Base-by-base conservation (phyloP, 768 basidiomycete species). In the Fistulinella prunicolor region DNA sequence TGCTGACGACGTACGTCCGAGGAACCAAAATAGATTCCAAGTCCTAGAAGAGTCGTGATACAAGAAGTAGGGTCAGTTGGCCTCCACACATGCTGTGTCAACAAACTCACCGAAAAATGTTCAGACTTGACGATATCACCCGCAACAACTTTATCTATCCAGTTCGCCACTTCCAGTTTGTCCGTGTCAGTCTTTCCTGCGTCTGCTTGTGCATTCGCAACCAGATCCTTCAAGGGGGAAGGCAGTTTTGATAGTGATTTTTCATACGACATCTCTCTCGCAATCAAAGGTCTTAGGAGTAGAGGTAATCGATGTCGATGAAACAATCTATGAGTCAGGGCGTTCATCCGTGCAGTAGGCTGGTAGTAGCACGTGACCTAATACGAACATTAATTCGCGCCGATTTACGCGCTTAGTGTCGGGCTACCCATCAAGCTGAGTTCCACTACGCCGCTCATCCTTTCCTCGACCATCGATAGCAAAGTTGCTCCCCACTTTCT, bases 1-100 rank as follows among this genome's bases (percentile, higher is more conserved):
- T 89, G 64, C 80, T 80, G 58, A 93, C 87, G 59, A 94, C 68
- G 69, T 91, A 97, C 20, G 94, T 96, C 59, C 84, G 79, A 20
- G 89, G 81, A 13, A 79, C 70, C 42, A 98, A 76, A 38, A 82
- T 69, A 1, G 77, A 68, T 62, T 95, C 82, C 52, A 97, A 73
- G 26, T 78, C 78, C 93, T 96, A 53, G 9, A 35, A 40, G 28
- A 29, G 42, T 55, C 32, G 46, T n/a, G n/a, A n/a, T 49, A 34
- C 35, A 36, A 32, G 23, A 32, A 26, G 41, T 32, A 19, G 34
- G 20, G 23, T 53, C 24, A 40, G 37, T 22, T 47, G 19, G 12
- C 5, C 17, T 37, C 46, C 30, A 32, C 30, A 29, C 28, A n/a
- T 3, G 40, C 16, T 40, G 46, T 40, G 14, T 13, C 8, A 20